A percentile compares a stretch with the other conserved stretches of the same genome.
These are phyloP conservation scores for Naganishia randhawae DNA, from an alignment of 768 basidiomycete genomes.

Conservation along the genomic window DNA sequence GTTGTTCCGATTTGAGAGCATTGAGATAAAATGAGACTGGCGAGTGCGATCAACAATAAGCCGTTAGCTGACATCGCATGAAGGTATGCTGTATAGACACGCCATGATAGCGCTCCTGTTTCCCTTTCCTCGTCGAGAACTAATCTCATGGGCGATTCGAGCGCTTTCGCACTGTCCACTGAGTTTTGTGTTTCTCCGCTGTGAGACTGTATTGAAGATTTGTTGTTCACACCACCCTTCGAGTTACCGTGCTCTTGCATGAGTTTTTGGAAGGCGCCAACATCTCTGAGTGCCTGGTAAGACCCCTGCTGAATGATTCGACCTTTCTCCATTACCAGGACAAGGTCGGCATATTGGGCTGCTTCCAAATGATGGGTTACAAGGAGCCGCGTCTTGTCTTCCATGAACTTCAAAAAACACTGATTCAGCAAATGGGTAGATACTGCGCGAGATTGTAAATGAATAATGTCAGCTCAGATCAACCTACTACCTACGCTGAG, in stretches of 20 bases:
- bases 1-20: slow-evolving; percentile 61
- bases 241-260: slow-evolving; percentile 50
- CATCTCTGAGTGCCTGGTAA: slow-evolving; percentile 47
- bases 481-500: not conserved
- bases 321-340: slow-evolving; percentile 45
- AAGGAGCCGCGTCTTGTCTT: slow-evolving; percentile 59
- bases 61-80: slow-evolving; percentile 50
- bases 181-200: not conserved
- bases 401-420: slow-evolving; percentile 55
- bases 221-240: not conserved
- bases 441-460: slow-evolving; percentile 38
- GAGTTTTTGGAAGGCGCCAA: slow-evolving; percentile 39
- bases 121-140: slow-evolving; percentile 62
- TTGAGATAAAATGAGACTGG: slow-evolving; percentile 56
- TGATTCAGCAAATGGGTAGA: slow-evolving; percentile 65
- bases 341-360: slow-evolving; percentile 40
- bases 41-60: slow-evolving; percentile 54
- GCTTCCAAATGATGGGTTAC: slow-evolving; percentile 53
- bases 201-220: not conserved
- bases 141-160: slow-evolving; percentile 33
- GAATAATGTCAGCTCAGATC: not conserved
- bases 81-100: slow-evolving; percentile 57
- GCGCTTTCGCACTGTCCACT: not conserved
- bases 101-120: slow-evolving; percentile 58
- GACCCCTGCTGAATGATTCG: slow-evolving; percentile 63